Evolutionary conservation across 306 rosid species (phyloP), one percentile per base, ranked within the genome.

Genomic region (Ochetophila trinervis): DNA sequence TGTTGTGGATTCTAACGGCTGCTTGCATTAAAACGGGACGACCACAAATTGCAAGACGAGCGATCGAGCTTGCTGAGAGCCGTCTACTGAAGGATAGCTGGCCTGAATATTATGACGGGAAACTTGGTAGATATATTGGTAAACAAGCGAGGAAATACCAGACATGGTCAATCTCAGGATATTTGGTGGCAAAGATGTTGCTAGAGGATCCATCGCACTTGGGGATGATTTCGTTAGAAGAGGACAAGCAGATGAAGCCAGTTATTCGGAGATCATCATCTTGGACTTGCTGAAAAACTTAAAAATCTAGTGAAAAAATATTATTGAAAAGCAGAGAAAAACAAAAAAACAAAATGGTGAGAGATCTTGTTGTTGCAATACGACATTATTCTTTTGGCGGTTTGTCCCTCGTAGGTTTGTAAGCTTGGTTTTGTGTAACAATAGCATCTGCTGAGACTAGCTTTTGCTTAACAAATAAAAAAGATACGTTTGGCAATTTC

Each of bases 81-180:
- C 91, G 97, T 55, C 74, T 90, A 49, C 80, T 83, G 67, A 90
- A 90, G 82, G 97, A 90, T 63, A 81, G 88, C 27, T 90, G 97
- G 97, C 97, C 97, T 5, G 97, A 90, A 68, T 90, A 90, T 71
- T 90, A 90, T 44, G 97, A 90, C 23, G 97, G 97, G 58, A 90
- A 83, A 78, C 86, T 85, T 0, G 97, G 97, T 19, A 87, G 91
- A 79, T 90, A 78, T 75, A 27, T 87, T 21, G 97, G 97, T 4
- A 90, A 90, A 58, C 97, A 90, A 58, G 97, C 97, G 44, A 87
- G 97, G 72, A 90, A 90, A 70, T 78, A 90, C 74, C 97, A 90
- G 78, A 90, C 97, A 18, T 90, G 97, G 97, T 90, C 97, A 2
- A 83, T 90, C 69, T 83, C 95, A n/a, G 97, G 95, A 63, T 90